Evolutionary conservation across 495 filamentous ascomycete species (phyloP), one percentile per base, ranked within the genome.

Genomic region (Melanomma pulvis-pyrius): DNA sequence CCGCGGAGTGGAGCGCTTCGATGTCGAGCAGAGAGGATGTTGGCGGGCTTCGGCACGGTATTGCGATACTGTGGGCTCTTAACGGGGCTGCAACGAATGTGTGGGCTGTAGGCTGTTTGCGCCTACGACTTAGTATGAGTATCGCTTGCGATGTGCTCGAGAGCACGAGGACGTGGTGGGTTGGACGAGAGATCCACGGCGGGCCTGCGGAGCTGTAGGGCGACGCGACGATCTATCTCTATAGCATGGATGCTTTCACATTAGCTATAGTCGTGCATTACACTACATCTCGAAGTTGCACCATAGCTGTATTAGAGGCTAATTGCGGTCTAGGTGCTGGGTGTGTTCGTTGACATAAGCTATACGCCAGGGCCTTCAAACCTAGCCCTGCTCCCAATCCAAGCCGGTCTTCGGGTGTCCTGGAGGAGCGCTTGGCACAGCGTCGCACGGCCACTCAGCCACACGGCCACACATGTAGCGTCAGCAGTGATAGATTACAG

Each of bases 331-430:
- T 58, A 5, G 54, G 25, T 56, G 52, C 52, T 56, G 26, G 11
- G 26, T 32, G 30, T 34, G 52, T 56, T 56, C 9, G 52, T 56
- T 56, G 26, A 56, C 52, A 34, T 17, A 29, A 56, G 52, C 52
- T 17, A 56, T 5, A 56, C 52, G 30, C 52, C 26, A 34, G 52
- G 26, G 52, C 52, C 52, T 56, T 56, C 19, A 41, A 56, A 56
- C 52, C 52, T 34, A 56, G 52, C 52, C 52, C 52, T 56, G 52
- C 52, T 56, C 52, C 52, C 29, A 56, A 56, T 56, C 52, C 52
- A n/a, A 56, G 52, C 26, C 29, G 52, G 52, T 56, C 36, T 32
- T 56, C 12, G 30, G 26, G 52, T 56, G 26, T 56, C 52, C 52
- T 56, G n/a, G n/a, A n/a, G 52, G 52, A 56, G 52, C 52, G 52